Conservation (phyloP, 2,329 filamentous ascomycete species). For the Pseudopithomyces maydicus region DNA sequence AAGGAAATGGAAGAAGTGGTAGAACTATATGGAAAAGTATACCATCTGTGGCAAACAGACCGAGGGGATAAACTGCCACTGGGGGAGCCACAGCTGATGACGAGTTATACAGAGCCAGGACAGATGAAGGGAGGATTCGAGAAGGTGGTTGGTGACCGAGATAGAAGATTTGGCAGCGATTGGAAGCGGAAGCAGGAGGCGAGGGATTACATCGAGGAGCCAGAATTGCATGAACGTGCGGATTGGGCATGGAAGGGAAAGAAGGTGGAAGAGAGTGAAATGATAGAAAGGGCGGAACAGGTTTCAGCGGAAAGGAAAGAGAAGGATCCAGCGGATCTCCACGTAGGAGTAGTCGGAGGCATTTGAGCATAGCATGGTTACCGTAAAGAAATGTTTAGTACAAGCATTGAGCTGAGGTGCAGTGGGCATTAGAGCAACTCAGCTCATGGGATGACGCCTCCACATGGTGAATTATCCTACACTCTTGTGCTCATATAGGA, state of each 20-base stretch:
- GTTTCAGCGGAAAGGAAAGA: background rate
- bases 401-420: too few relatives aligned
- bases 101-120: constrained; percentile 59
- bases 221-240: constrained; percentile 54
- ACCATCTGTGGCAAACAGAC: constrained; percentile 87
- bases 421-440: too few relatives aligned
- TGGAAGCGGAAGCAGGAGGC: constrained; percentile 58
- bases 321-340: background rate
- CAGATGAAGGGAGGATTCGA: constrained; percentile 53
- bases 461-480: too few relatives aligned
- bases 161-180: constrained; percentile 60
- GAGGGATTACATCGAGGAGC: constrained; percentile 58
- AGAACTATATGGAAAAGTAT: constrained; percentile 79
- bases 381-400: background rate
- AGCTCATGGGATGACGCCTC: background rate
- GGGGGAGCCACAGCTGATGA: constrained; percentile 67
- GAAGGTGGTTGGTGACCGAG: constrained; percentile 55
- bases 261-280: background rate
- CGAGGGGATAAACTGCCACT: constrained; percentile 68
- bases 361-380: background rate
- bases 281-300: background rate
- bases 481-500: too few relatives aligned
- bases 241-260: constrained; percentile 53
- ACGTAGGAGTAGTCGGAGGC: background rate
- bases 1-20: constrained; percentile 80